These are phyloP conservation scores for Aureobasidium leucospermi DNA, from an alignment of 2,329 filamentous ascomycete genomes.

Conservation along the genomic window DNA sequence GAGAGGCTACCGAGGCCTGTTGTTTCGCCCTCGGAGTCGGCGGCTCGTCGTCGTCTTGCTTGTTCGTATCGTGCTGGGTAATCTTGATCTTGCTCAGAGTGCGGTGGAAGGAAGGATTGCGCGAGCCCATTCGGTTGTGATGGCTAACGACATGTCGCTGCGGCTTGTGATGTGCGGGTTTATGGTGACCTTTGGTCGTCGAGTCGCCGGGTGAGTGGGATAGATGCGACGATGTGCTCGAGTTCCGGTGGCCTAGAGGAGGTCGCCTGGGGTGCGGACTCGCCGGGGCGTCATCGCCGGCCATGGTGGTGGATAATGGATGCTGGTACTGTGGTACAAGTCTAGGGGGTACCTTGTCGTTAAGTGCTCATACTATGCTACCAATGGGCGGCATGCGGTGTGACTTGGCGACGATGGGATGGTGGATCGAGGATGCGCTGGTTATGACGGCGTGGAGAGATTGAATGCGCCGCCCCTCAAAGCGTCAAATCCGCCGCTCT, in stretches of 20 bases:
- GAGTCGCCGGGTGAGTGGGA: constrained; percentile 29
- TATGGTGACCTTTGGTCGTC: neutral
- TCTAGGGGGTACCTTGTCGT: neutral
- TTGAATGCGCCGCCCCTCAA: neutral
- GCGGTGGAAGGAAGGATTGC: constrained; percentile 35
- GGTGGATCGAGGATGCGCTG: neutral
- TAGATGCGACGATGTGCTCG: constrained; percentile 29
- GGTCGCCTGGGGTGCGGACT: constrained; percentile 25
- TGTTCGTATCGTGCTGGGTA: constrained; percentile 18
- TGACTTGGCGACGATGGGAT: neutral
- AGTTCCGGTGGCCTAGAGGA: constrained; percentile 28
- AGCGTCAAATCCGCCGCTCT: too few species aligned
- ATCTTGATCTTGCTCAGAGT: constrained; percentile 35
- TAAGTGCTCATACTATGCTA: neutral
- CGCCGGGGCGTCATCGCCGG: neutral
- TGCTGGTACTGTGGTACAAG: neutral
- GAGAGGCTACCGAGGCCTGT: neutral
- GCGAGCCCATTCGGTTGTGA: constrained; percentile 29
- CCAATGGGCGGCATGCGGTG: neutral
- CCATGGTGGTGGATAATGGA: neutral
- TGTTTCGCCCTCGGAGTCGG: constrained; percentile 10
- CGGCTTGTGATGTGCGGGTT: constrained; percentile 25
- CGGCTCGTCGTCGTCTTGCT: constrained; percentile 20
- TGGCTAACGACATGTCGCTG: constrained; percentile 33
- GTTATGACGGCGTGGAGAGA: constrained; percentile 1